A percentile compares a stretch with the other conserved stretches of the same genome.
These are phyloP conservation scores for Dichotomopilus funicola DNA, from an alignment of 2,329 filamentous ascomycete species.

Conservation along the genomic window DNA sequence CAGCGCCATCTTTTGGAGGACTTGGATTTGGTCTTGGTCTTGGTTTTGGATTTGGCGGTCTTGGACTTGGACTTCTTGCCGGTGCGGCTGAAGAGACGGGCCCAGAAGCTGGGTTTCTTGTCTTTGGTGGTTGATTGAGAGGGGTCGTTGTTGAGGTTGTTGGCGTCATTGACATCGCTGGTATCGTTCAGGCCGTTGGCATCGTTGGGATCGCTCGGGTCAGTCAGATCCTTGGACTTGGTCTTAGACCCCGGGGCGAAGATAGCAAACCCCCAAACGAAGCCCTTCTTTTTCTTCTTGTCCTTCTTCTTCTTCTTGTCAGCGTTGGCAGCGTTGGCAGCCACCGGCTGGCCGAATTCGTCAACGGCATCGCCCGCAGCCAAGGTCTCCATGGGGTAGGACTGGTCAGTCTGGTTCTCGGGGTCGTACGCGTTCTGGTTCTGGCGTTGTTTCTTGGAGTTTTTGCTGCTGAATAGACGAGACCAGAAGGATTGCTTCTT, in stretches of 20 bases:
- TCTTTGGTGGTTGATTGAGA: neutral
- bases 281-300: neutral
- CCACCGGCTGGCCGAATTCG: neutral
- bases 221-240: neutral
- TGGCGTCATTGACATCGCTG: neutral
- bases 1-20: too few relatives aligned
- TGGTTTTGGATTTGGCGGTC: too few relatives aligned
- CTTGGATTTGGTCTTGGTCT: too few relatives aligned
- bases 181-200: neutral
- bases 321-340: neutral
- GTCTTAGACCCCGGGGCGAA: too few relatives aligned
- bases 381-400: too few relatives aligned
- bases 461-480: neutral
- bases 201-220: neutral
- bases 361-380: neutral
- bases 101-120: conserved; percentile 4
- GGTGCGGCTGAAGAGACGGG: conserved; percentile 1
- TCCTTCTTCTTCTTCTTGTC: neutral
- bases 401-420: neutral
- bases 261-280: neutral
- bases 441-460: neutral
- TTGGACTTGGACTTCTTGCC: too few relatives aligned
- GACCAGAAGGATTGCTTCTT: too few relatives aligned
- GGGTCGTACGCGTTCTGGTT: neutral
- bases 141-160: neutral